Conservation (phyloP, 1,284 basidiomycete genomes). For the Hemileia vastatrix region DNA sequence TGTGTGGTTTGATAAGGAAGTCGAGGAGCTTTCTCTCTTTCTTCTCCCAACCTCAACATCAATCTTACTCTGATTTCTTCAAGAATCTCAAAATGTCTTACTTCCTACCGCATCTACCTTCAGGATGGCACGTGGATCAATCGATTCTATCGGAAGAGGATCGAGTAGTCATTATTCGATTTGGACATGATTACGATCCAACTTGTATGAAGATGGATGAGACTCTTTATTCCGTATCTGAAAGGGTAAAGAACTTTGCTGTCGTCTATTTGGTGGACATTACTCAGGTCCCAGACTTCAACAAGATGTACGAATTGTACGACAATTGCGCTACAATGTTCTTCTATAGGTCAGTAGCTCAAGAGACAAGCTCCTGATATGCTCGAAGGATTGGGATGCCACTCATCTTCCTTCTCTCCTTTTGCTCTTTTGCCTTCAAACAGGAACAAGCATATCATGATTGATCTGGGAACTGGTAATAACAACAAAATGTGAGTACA, state of each 20-base stretch:
- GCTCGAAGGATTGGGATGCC: no score
- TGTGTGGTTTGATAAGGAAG: no score
- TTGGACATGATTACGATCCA: conserved; percentile 40
- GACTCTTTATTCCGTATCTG: conserved; percentile 40
- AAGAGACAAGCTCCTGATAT: neutral
- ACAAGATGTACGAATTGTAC: conserved; percentile 45
- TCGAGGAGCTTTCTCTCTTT: conserved; percentile 42
- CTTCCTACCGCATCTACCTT: conserved; percentile 79
- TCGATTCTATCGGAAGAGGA: conserved; percentile 43
- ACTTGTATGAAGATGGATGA: conserved; percentile 44
- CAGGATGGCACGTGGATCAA: no score
- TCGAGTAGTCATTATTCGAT: conserved; percentile 41
- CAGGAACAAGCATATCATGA: conserved; percentile 45
- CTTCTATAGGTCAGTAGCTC: conserved; percentile 28
- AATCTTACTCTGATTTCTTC: no score
- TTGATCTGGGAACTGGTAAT: conserved; percentile 43
- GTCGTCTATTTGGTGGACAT: conserved; percentile 42
- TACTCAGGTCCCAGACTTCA: conserved; percentile 44
- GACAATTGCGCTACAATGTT: conserved; percentile 43
- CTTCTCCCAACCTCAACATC: no score
- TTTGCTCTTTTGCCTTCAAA: neutral
- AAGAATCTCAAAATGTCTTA: conserved; percentile 47
- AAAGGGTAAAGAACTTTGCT: conserved; percentile 40
- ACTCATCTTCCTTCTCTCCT: neutral
- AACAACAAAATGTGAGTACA: conserved; percentile 39